A percentile compares a stretch with the other conserved stretches of the same genome.
Evolutionary conservation across 495 filamentous ascomycete species (phyloP).

Genomic region (Penicillium chermesinum): DNA sequence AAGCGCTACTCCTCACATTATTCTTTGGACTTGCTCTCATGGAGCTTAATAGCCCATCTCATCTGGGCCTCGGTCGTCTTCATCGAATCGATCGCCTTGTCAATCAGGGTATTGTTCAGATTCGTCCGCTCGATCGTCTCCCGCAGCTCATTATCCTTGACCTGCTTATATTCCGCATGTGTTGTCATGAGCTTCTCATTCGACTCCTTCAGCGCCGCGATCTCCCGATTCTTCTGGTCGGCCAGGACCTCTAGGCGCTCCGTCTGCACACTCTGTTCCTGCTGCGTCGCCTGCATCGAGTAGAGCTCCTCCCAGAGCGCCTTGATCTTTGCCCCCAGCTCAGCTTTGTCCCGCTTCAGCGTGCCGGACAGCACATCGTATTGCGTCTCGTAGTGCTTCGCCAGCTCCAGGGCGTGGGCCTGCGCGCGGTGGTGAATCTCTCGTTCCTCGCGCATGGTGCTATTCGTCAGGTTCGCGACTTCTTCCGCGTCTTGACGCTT

Average conservation of each 20-base stretch:
- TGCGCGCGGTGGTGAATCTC: conserved; percentile 54
- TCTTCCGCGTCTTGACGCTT: conserved; percentile 59
- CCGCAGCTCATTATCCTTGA: conserved; percentile 55
- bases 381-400: conserved; percentile 48
- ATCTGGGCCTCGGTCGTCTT: conserved; percentile 60
- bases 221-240: conserved; percentile 64
- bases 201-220: conserved; percentile 50
- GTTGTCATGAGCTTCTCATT: conserved; percentile 54
- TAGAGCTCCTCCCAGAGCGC: conserved; percentile 24
- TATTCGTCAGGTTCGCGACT: conserved; percentile 56
- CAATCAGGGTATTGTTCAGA: conserved; percentile 50
- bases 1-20: not conserved
- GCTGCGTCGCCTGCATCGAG: conserved; percentile 35
- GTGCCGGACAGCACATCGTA: conserved; percentile 68
- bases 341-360: conserved; percentile 50
- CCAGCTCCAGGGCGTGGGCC: conserved; percentile 56
- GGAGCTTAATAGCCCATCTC: conserved; percentile 63
- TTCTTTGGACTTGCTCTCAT: conserved; percentile 44
- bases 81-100: conserved; percentile 52
- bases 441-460: conserved; percentile 52
- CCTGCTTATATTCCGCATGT: conserved; percentile 58
- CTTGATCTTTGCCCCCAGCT: conserved; percentile 38
- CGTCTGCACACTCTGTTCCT: conserved; percentile 49
- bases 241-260: conserved; percentile 58
- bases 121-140: conserved; percentile 52